phyloP scores from a whole-genome alignment of 2,329 filamentous ascomycete species.

The Aspergillus udagawae region DNA sequence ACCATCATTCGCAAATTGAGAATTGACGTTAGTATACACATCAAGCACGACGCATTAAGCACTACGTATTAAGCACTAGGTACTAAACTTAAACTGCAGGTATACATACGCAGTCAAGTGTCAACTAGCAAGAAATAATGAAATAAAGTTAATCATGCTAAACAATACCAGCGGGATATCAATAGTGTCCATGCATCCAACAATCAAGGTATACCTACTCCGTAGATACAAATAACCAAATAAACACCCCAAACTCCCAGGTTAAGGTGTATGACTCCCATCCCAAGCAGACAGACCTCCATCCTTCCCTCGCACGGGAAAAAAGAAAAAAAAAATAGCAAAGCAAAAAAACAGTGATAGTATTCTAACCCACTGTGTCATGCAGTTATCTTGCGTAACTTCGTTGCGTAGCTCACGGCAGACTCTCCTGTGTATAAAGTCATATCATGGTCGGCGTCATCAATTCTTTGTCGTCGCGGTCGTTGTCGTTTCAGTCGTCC shows the following conservation, averaged over 20 bases:
- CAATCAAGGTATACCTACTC: too few species aligned
- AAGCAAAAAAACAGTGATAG: not conserved
- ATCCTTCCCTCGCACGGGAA: constrained; percentile 4
- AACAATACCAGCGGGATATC: not conserved
- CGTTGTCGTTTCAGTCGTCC: constrained; percentile 1
- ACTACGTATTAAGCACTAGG: too few species aligned
- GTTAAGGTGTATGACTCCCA: not conserved
- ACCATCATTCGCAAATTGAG: too few species aligned
- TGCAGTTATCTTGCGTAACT: constrained; percentile 7
- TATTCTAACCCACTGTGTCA: constrained; percentile 7
- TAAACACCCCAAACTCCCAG: not conserved
- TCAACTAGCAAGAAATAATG: not conserved
- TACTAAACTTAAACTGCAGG: too few species aligned
- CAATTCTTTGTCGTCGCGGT: not conserved
- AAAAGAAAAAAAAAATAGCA: not conserved
- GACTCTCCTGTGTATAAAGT: not conserved
- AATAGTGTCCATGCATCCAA: not conserved
- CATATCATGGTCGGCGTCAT: not conserved
- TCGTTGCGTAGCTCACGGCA: constrained; percentile 1
- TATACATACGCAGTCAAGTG: not conserved
- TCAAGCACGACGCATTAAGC: too few species aligned
- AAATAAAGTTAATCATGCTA: not conserved
- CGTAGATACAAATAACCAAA: not conserved
- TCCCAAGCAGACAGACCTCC: not conserved
- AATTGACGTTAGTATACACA: too few species aligned